A percentile compares a stretch with the other conserved stretches of the same genome.
phyloP scores from a whole-genome alignment of 768 basidiomycete species.

The Tricholoma matsutake region DNA sequence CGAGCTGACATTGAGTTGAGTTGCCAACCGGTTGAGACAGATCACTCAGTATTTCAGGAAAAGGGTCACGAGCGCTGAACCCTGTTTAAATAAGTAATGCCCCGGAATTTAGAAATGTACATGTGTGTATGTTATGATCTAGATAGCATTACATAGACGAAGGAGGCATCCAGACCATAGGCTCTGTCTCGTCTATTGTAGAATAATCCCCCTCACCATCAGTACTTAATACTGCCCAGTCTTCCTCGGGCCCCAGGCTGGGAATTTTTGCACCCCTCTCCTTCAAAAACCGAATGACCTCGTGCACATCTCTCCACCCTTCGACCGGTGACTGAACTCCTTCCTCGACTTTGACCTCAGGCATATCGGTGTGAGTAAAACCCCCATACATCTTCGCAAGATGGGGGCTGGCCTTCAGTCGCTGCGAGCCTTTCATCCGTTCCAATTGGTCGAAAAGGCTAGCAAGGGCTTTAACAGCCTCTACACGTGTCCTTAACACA shows the following conservation, averaged over 20 bases:
- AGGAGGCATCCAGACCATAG: slow-evolving; percentile 10
- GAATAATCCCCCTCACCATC: slow-evolving; percentile 55
- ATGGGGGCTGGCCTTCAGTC: slow-evolving; percentile 43
- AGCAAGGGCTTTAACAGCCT: slow-evolving; percentile 76
- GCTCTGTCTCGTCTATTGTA: slow-evolving; percentile 29
- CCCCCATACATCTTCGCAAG: slow-evolving; percentile 50
- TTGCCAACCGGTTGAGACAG: neutral
- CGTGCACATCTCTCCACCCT: slow-evolving; percentile 65
- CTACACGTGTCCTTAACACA: slow-evolving; percentile 80
- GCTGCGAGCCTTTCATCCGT: slow-evolving; percentile 33
- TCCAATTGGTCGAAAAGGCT: slow-evolving; percentile 67
- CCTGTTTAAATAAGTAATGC: too few species aligned
- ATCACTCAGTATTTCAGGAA: slow-evolving; percentile 3
- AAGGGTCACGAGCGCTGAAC: neutral
- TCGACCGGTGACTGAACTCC: slow-evolving; percentile 19
- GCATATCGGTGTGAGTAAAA: slow-evolving; percentile 33
- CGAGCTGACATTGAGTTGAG: slow-evolving; percentile 28
- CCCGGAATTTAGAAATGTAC: neutral
- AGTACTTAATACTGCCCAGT: slow-evolving; percentile 71
- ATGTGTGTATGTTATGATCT: too few species aligned
- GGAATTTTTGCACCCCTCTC: slow-evolving; percentile 71
- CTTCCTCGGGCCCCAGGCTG: slow-evolving; percentile 46
- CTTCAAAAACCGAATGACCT: slow-evolving; percentile 72
- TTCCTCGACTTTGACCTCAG: slow-evolving; percentile 22
- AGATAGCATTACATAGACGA: neutral